Evolutionary conservation across 164 flowering plant species (phyloP).

Genomic region (Saururus chinensis): DNA sequence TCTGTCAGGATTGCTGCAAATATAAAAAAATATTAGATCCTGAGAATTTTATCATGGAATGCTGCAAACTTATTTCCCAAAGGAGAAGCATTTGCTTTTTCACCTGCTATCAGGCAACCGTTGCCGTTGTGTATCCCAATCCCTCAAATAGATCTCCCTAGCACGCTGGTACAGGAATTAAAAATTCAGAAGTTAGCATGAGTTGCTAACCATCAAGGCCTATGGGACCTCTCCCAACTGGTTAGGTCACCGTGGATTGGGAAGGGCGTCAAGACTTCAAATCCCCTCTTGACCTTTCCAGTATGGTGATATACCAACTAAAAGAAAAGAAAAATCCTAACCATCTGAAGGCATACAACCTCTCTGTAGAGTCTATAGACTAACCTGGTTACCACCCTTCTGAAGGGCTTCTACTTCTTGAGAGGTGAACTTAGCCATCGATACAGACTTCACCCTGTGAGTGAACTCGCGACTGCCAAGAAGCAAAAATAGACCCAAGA

Average conservation of each 20-base stretch:
- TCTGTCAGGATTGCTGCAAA: slow-evolving; percentile 64
- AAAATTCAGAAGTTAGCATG: not conserved
- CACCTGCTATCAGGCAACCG: slow-evolving; percentile 82
- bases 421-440: slow-evolving; percentile 89
- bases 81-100: not conserved
- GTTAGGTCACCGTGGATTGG: too few relatives aligned
- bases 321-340: not conserved
- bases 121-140: slow-evolving; percentile 70
- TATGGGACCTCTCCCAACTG: too few relatives aligned
- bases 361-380: not conserved
- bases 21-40: not conserved
- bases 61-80: not conserved
- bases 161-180: slow-evolving; percentile 58
- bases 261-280: not conserved
- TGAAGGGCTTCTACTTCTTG: slow-evolving; percentile 97
- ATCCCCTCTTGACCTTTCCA: slow-evolving; percentile 8
- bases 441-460: slow-evolving; percentile 96
- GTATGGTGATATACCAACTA: not conserved
- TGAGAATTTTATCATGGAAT: not conserved
- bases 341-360: too few relatives aligned
- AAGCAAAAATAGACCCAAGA: not conserved
- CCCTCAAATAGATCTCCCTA: slow-evolving; percentile 64
- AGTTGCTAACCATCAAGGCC: too few relatives aligned
- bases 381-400: slow-evolving; percentile 95
- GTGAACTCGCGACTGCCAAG: slow-evolving; percentile 93